A percentile compares a stretch with the other conserved stretches of the same genome.
These are phyloP conservation scores for Arctium lappa DNA, from an alignment of 129 eudicot genomes.

Conservation along the genomic window DNA sequence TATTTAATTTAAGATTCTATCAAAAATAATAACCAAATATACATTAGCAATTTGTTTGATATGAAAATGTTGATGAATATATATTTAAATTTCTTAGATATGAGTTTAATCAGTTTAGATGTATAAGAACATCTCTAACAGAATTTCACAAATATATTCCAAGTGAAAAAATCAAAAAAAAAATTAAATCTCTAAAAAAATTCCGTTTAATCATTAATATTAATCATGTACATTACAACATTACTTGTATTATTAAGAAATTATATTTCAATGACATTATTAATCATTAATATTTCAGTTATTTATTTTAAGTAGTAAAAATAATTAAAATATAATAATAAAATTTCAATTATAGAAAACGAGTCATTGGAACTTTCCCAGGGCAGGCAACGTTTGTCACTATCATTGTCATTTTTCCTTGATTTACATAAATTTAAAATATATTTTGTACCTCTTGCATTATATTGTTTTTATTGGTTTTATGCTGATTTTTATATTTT, in stretches of 20 bases:
- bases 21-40: too few relatives aligned
- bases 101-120: too few relatives aligned
- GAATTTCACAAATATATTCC: too few relatives aligned
- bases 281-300: background rate
- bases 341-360: background rate
- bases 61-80: too few relatives aligned
- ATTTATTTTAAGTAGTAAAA: background rate
- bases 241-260: background rate
- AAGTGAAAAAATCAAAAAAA: too few relatives aligned
- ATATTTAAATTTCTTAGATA: too few relatives aligned
- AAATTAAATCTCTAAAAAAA: too few relatives aligned
- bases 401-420: conserved; percentile 24
- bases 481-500: background rate
- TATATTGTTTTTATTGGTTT: background rate
- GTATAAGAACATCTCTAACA: too few relatives aligned
- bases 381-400: conserved; percentile 38
- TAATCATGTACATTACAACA: too few relatives aligned
- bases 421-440: background rate
- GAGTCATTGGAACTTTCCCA: conserved; percentile 24
- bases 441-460: conserved; percentile 12
- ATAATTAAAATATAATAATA: background rate
- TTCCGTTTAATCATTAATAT: too few relatives aligned
- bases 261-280: background rate
- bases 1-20: background rate
- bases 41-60: too few relatives aligned